Base-by-base conservation (phyloP, 768 basidiomycete species). In the Tylopilus felleus region DNA sequence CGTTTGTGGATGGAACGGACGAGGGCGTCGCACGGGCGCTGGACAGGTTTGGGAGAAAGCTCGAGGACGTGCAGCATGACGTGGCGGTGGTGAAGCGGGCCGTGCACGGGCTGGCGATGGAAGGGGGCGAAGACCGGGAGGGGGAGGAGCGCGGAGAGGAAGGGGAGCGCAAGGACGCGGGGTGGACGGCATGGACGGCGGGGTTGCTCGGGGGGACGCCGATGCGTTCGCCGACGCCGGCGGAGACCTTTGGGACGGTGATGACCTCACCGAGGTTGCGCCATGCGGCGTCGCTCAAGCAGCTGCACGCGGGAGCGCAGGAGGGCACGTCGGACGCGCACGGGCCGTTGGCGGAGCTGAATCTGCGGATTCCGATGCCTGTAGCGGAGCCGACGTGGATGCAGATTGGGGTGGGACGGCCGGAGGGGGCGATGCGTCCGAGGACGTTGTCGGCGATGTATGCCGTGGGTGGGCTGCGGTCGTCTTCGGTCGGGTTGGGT, bases 1-100 rank as follows among this genome's bases (percentile, higher is more conserved):
- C 1, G 77, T 85, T 25, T 57, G 69, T 40, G 28, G 53, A 64
- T 5, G 63, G 60, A 23, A 55, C 38, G 13, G 63, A 63, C 14
- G 63, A 53, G 8, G 45, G 57, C 1, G 58, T 65, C 13, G 35
- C 29, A 9, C 80, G 75, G 41, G 80, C 83, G 0, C 59, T 68
- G 47, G 74, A 74, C 22, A 73, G 62, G 33, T 84, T 91, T 57
- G 61, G 65, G 46, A 73, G 72, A 39, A 92, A 90, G 67, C 66
- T 90, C 53, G 84, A 80, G 21, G 86, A 91, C 60, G 77, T 90
- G 19, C 76, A 88, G 56, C 86, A 91, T 56, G 90, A 93, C 65
- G 83, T 91, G 41, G 85, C 85, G 0, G 75, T 76, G 7, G 71
- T 92, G 55, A 90, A 90, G 66, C 74, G 75, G 13, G 76, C 77